phyloP scores from a whole-genome alignment of 164 flowering plant species.

The Stephania japonica region DNA sequence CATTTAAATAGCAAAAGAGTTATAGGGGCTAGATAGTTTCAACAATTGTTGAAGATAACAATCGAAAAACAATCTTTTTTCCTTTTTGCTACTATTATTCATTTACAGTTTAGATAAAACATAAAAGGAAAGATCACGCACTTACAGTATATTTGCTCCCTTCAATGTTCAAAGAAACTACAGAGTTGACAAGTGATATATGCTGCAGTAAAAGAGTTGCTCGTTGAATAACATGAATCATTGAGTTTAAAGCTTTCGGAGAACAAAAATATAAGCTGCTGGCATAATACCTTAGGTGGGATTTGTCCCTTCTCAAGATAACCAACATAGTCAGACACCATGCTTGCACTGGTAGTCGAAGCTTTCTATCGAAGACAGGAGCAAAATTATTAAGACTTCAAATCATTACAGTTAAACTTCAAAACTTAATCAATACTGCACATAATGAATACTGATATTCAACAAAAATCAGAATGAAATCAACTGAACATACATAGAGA shows the following conservation, averaged over 20 bases:
- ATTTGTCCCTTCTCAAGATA: conserved; percentile 99
- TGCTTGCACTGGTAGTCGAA: conserved; percentile 84
- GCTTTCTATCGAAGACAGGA: conserved; percentile 61
- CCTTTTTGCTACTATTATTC: no score
- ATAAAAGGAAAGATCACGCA: background rate
- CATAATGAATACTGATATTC: background rate
- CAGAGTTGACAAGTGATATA: conserved; percentile 86
- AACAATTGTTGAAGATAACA: background rate
- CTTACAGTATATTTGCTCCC: conserved; percentile 96
- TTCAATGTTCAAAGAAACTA: conserved; percentile 91
- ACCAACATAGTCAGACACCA: conserved; percentile 96
- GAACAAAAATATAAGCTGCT: background rate
- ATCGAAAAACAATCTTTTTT: background rate
- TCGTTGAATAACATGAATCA: conserved; percentile 6
- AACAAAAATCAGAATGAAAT: background rate
- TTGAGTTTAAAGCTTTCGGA: conserved; percentile 5
- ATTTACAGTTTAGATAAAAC: background rate
- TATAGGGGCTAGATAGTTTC: conserved; percentile 1
- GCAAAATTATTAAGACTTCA: conserved; percentile 2
- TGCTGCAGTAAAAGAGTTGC: conserved; percentile 50
- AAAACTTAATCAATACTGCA: background rate
- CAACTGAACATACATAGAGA: conserved; percentile 62
- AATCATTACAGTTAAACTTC: background rate
- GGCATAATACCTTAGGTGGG: conserved; percentile 81
- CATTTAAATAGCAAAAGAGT: conserved; percentile 7